phyloP scores from a whole-genome alignment of 495 filamentous ascomycete species.

The Xeromyces bisporus region DNA sequence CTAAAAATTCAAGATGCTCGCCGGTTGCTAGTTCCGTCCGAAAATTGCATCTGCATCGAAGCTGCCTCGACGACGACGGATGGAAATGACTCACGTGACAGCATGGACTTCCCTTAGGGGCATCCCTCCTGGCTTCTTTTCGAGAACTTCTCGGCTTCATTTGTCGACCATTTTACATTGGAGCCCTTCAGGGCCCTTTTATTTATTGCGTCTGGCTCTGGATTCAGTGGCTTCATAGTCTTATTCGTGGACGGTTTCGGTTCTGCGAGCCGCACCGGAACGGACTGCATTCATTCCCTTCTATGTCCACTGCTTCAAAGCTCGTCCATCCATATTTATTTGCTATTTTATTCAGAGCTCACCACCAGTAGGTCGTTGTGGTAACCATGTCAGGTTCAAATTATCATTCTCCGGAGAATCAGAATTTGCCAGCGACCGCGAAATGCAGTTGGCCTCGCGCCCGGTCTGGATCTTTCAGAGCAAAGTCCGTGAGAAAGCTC shows the following conservation, averaged over 20 bases:
- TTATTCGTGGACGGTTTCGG: conserved; percentile 1
- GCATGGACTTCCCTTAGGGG: no score
- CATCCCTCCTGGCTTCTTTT: no score
- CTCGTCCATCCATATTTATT: background rate
- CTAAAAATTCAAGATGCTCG: no score
- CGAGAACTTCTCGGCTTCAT: background rate
- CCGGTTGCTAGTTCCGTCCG: no score
- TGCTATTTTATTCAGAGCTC: background rate
- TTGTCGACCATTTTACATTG: background rate
- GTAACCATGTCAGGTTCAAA: conserved; percentile 11
- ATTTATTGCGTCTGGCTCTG: no score
- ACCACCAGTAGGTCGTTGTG: conserved; percentile 1
- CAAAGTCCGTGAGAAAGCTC: conserved; percentile 4
- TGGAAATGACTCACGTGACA: no score
- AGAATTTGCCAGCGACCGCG: background rate
- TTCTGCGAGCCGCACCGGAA: background rate
- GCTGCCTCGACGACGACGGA: no score
- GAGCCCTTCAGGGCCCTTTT: background rate
- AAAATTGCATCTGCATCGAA: no score
- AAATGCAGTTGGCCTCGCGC: conserved; percentile 3
- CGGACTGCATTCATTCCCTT: conserved; percentile 10
- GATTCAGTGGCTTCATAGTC: background rate
- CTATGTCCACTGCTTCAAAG: conserved; percentile 1
- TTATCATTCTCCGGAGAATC: conserved; percentile 14
- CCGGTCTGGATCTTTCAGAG: conserved; percentile 6